phyloP scores from a whole-genome alignment of 257 asterid species.

The Plantago elongata region DNA sequence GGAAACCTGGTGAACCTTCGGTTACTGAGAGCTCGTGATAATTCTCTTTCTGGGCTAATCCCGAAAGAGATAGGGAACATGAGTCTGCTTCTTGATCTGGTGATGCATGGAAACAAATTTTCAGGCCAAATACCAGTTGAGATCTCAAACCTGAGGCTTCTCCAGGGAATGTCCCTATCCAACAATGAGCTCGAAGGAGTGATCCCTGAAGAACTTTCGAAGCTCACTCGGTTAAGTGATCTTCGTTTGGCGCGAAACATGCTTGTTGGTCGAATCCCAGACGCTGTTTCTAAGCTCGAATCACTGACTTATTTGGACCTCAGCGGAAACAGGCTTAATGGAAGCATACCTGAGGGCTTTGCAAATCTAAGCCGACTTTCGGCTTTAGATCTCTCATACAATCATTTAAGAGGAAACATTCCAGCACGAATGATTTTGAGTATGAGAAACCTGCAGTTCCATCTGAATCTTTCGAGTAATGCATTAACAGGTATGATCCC shows the following conservation, averaged over 20 bases:
- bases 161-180: conserved; percentile 55
- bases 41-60: conserved; percentile 45
- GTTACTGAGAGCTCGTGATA: conserved; percentile 27
- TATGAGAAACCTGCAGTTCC: conserved; percentile 56
- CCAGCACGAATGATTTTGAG: conserved; percentile 42
- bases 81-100: conserved; percentile 40
- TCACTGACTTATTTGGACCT: conserved; percentile 52
- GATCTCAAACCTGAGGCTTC: conserved; percentile 44
- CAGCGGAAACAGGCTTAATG: conserved; percentile 63
- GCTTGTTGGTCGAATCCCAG: conserved; percentile 51
- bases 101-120: conserved; percentile 41
- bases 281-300: conserved; percentile 38
- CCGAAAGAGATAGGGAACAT: conserved; percentile 63
- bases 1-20: conserved; percentile 47
- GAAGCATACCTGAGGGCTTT: conserved; percentile 51
- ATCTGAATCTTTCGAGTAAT: conserved; percentile 65
- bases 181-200: conserved; percentile 49
- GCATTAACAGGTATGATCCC: conserved; percentile 53
- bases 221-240: conserved; percentile 45
- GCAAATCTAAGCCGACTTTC: conserved; percentile 35
- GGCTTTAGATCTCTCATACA: conserved; percentile 55
- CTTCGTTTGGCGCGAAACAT: conserved; percentile 49
- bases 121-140: conserved; percentile 56
- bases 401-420: conserved; percentile 47
- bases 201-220: conserved; percentile 47